Percentiles rank a stretch among this genome's conserved stretches.
phyloP scores from a whole-genome alignment of 2,329 filamentous ascomycete species.

The Huntiella abstrusa region DNA sequence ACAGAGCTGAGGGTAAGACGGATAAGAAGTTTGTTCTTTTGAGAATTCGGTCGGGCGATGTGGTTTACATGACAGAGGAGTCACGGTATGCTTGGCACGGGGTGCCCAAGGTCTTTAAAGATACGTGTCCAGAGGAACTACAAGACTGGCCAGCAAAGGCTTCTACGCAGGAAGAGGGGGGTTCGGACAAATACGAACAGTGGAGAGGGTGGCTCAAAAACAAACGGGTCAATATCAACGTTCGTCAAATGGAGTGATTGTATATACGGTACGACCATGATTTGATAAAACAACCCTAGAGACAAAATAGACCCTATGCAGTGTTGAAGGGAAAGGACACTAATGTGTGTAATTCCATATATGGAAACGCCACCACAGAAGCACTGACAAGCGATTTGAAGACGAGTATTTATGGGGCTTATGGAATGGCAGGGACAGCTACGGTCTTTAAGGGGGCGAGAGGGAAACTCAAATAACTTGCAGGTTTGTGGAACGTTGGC shows the following conservation, averaged over 20 bases:
- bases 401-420: no score
- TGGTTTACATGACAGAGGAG: slow-evolving; percentile 68
- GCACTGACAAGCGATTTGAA: no score
- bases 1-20: slow-evolving; percentile 8
- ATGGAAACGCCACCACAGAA: no score
- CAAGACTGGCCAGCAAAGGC: slow-evolving; percentile 47
- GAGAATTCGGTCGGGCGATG: slow-evolving; percentile 66
- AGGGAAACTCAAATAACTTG: slow-evolving; percentile 7
- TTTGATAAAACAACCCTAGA: no score
- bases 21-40: slow-evolving; percentile 37
- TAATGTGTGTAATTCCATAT: no score
- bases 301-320: no score
- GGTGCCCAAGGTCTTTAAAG: slow-evolving; percentile 67
- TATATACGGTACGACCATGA: no score
- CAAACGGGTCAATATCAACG: slow-evolving; percentile 83
- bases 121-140: slow-evolving; percentile 60
- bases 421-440: no score
- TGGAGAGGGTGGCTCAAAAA: slow-evolving; percentile 79
- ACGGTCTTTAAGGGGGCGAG: no score
- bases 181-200: slow-evolving; percentile 32
- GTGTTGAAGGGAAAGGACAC: no score
- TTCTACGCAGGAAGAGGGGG: slow-evolving; percentile 10
- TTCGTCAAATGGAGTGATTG: slow-evolving; percentile 60
- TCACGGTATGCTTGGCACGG: slow-evolving; percentile 89
- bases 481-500: slow-evolving; percentile 1